Conservation (phyloP, 768 basidiomycete species). For the Gelatoporia subvermispora region DNA sequence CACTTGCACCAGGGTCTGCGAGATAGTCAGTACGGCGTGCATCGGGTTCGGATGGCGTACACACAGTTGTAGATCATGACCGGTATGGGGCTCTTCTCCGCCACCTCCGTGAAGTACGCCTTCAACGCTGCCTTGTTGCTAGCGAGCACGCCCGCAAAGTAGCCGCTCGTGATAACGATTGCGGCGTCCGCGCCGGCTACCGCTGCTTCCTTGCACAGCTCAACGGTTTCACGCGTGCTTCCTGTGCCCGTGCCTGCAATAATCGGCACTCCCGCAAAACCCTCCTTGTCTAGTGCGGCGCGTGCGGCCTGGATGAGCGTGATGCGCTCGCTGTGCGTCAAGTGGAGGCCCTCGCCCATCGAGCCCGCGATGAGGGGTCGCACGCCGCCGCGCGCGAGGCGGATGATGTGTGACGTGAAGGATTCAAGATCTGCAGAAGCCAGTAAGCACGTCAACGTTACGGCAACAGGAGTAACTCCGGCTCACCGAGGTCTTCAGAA, state of each 20-base stretch:
- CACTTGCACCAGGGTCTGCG: constrained; percentile 79
- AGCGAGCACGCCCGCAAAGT: constrained; percentile 75
- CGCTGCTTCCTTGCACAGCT: constrained; percentile 72
- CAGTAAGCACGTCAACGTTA: background rate
- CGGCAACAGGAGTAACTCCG: background rate
- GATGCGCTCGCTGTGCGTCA: constrained; percentile 35
- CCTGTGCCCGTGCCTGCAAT: constrained; percentile 81
- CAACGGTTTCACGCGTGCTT: constrained; percentile 79
- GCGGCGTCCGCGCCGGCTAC: constrained; percentile 81
- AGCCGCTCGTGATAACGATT: constrained; percentile 84
- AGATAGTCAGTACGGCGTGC: background rate
- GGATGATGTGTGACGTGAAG: constrained; percentile 36
- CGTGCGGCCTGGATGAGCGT: constrained; percentile 36
- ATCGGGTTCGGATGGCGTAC: constrained; percentile 22
- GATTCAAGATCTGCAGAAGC: constrained; percentile 31
- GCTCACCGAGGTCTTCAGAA: constrained; percentile 78
- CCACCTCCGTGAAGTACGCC: constrained; percentile 71
- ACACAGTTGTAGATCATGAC: constrained; percentile 86
- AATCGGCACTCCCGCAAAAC: constrained; percentile 54
- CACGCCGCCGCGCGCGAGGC: constrained; percentile 36
- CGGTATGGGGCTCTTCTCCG: constrained; percentile 78
- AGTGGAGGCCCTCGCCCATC: constrained; percentile 47
- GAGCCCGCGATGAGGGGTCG: constrained; percentile 32
- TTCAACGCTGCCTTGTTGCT: constrained; percentile 64
- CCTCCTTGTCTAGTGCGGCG: constrained; percentile 63